These are phyloP conservation scores for Sphaceloma murrayae DNA, from an alignment of 2,329 filamentous ascomycete species.

Conservation along the genomic window DNA sequence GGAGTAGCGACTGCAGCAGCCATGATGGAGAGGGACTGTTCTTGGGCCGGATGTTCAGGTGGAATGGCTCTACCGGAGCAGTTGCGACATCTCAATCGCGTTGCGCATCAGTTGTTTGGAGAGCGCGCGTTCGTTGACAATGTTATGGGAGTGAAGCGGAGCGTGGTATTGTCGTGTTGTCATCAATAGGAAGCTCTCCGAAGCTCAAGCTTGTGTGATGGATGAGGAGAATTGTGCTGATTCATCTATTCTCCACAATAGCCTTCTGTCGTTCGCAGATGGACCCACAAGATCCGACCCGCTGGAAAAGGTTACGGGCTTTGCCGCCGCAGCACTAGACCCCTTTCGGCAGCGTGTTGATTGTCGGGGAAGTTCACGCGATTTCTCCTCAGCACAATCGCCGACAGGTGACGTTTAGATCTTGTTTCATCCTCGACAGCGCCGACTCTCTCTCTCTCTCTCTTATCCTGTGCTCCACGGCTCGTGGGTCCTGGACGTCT, in stretches of 20 bases:
- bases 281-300: neutral
- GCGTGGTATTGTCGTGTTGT: neutral
- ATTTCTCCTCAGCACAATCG: no score
- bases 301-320: neutral
- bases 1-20: slow-evolving; percentile 7
- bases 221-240: neutral
- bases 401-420: no score
- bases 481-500: no score
- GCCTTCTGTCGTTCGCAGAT: neutral
- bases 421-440: no score
- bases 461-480: no score
- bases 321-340: neutral
- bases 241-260: neutral
- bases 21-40: neutral
- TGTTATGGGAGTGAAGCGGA: neutral
- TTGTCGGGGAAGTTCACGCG: no score
- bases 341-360: neutral
- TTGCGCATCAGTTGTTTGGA: neutral
- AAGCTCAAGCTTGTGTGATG: no score
- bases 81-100: no score
- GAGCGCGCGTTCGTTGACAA: neutral
- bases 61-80: no score
- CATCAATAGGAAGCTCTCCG: neutral
- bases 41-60: no score
- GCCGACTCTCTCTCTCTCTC: no score